Evolutionary conservation across 805 yeast genomes (phyloP).

Genomic region (Blastobotrys peoriensis): DNA sequence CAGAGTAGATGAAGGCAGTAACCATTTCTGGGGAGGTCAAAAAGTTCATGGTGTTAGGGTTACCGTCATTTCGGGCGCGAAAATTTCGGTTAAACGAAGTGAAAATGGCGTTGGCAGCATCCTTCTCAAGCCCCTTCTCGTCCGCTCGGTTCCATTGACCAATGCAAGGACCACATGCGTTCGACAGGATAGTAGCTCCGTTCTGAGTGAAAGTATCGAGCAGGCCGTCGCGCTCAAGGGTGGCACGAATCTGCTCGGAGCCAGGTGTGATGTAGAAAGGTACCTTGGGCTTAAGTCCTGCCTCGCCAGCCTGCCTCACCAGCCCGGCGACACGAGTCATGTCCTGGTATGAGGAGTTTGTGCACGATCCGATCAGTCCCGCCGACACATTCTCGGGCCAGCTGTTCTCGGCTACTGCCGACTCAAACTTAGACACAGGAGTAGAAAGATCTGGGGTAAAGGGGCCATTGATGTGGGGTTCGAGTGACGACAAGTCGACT

Average conservation of each 20-base stretch:
- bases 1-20: slow-evolving; percentile 93
- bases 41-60: slow-evolving; percentile 95
- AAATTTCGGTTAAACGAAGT: slow-evolving; percentile 97
- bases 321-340: slow-evolving; percentile 94
- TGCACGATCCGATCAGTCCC: slow-evolving; percentile 96
- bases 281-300: slow-evolving; percentile 83
- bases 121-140: slow-evolving; percentile 46
- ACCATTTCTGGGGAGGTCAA: slow-evolving; percentile 98
- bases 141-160: slow-evolving; percentile 95
- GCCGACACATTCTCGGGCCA: slow-evolving; percentile 89
- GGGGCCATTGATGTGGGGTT: slow-evolving; percentile 96
- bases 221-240: slow-evolving; percentile 92
- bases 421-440: slow-evolving; percentile 76
- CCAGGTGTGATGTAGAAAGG: slow-evolving; percentile 97
- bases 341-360: slow-evolving; percentile 97
- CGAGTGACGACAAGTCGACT: slow-evolving; percentile 77
- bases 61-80: slow-evolving; percentile 97
- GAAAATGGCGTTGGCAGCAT: slow-evolving; percentile 80
- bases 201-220: slow-evolving; percentile 71
- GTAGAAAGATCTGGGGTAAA: slow-evolving; percentile 98
- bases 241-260: slow-evolving; percentile 96
- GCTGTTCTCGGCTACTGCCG: slow-evolving; percentile 59
- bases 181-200: slow-evolving; percentile 91
- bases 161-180: slow-evolving; percentile 99
- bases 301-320: slow-evolving; percentile 77